Base-by-base conservation (phyloP, 768 basidiomycete genomes). In the Sarcodon sp. region DNA sequence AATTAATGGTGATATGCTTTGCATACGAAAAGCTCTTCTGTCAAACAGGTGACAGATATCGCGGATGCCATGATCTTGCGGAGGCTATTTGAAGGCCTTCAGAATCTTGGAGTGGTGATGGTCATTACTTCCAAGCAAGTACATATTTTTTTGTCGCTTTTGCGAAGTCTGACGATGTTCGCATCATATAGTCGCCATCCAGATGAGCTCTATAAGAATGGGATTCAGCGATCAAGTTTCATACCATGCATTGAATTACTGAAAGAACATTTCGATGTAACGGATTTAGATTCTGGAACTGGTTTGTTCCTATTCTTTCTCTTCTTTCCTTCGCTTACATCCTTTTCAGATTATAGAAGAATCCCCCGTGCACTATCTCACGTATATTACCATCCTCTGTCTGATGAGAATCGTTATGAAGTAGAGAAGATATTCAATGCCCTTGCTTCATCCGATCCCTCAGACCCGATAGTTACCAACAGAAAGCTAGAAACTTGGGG, bases 41-140 rank as follows among this genome's bases (percentile, higher is more conserved):
- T 45, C 9, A 32, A 38, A 41, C 55, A 87, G 84, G 87, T 96
- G 6, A 97, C 94, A 12, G 94, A 97, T 65, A 97, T 98, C 51
- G 92, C 87, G 16, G 92, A 96, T 55, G 94, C 96, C 12, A 98
- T 99, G 96, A 93, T 99, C 52, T 75, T 99, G 27, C 73, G 93
- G 36, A 79, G 92, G 44, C 70, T 99, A 15, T 68, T 99, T 43
- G 93, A 97, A 61, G 71, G 74, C n/a, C 65, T 99, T 55, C 70
- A 92, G 45, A 80, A 80, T 45, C 82, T 83, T 55, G 96, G 94
- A 7, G 91, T 97, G 9, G 80, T 98, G 43, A 90, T 83, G 58
- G 83, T 99, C 21, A 87, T 98, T 69, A 99, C 96, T 0, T 98
- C 93, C 47, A 99, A 99, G 94, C 96, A 50, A 59, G 88, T 63